Base-by-base conservation (phyloP, 441 rosid species). In the Hura crepitans region DNA sequence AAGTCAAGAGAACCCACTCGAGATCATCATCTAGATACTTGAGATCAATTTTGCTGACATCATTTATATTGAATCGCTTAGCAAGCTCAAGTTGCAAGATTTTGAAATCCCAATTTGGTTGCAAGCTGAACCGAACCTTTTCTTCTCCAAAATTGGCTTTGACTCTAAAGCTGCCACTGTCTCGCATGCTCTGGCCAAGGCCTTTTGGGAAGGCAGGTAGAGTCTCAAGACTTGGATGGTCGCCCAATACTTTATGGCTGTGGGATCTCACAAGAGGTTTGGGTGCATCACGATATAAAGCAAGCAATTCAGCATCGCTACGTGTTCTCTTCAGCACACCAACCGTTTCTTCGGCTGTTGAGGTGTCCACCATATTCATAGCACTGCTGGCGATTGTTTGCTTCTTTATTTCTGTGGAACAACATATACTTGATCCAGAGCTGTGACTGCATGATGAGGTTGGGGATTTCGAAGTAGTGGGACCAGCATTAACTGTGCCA, bases 1-100 rank as follows among this genome's bases (percentile, higher is more conserved):
- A 91, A 22, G 96, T 91, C 84, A 91, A 78, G 58, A 91, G 96
- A 59, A 94, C 96, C 97, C 97, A 94, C 54, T 94, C 98, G 2
- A 59, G 42, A 73, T 94, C 97, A 75, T 91, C 96, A 53, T 94
- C 98, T 80, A 94, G 67, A 78, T 90, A 94, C 83, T 91, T 91
- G 73, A 94, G 87, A 73, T 85, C 81, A 17, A 89, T 72, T 72
- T 65, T 69, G 80, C 75, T 71, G 25, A 75, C 46, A 71, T 86
- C 87, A 12, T 80, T 83, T 67, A 88, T 76, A 11, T 72, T 81
- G 59, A 91, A 91, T 55, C 92, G 89, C 83, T 53, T 80, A 4
- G 78, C 78, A 15, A 82, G 68, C 70, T 84, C 85, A 3, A 59
- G 70, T 46, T 70, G 84, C 74, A 84, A 64, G 39, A 77, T 81